Evolutionary conservation across 768 basidiomycete genomes (phyloP).

Genomic region (Xerocomus brunneocitrinus): DNA sequence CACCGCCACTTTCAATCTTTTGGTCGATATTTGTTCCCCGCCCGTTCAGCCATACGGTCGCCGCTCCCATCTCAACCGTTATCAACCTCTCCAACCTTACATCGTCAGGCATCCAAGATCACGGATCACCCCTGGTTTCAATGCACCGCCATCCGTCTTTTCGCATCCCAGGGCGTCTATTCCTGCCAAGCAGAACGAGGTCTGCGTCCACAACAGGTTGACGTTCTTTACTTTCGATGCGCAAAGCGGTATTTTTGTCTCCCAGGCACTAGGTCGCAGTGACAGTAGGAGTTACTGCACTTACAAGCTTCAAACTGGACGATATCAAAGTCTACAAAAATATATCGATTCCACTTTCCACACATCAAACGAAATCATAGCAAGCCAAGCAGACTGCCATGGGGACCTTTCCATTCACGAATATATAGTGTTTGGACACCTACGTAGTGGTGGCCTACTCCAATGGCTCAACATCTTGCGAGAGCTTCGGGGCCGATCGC

Average conservation of each 20-base stretch:
- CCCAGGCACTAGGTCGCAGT: slow-evolving; percentile 5
- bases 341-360: slow-evolving; percentile 34
- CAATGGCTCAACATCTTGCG: slow-evolving; percentile 51
- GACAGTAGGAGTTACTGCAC: slow-evolving; percentile 26
- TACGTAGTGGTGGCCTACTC: slow-evolving; percentile 40
- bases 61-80: background rate
- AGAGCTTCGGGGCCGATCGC: slow-evolving; percentile 33
- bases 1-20: slow-evolving; percentile 17
- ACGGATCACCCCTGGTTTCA: slow-evolving; percentile 36
- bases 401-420: slow-evolving; percentile 41
- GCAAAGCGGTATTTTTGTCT: slow-evolving; percentile 4
- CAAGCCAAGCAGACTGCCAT: slow-evolving; percentile 38
- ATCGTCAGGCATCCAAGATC: slow-evolving; percentile 1
- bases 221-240: slow-evolving; percentile 28
- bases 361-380: slow-evolving; percentile 39
- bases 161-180: slow-evolving; percentile 29
- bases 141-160: slow-evolving; percentile 26
- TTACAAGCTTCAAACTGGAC: slow-evolving; percentile 27
- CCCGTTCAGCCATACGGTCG: background rate
- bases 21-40: slow-evolving; percentile 31
- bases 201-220: slow-evolving; percentile 31
- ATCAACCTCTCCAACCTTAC: background rate
- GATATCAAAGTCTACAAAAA: slow-evolving; percentile 35
- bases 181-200: slow-evolving; percentile 10
- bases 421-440: slow-evolving; percentile 37